phyloP scores from a whole-genome alignment of 148 eudicot species.

The Cornus kousa region DNA sequence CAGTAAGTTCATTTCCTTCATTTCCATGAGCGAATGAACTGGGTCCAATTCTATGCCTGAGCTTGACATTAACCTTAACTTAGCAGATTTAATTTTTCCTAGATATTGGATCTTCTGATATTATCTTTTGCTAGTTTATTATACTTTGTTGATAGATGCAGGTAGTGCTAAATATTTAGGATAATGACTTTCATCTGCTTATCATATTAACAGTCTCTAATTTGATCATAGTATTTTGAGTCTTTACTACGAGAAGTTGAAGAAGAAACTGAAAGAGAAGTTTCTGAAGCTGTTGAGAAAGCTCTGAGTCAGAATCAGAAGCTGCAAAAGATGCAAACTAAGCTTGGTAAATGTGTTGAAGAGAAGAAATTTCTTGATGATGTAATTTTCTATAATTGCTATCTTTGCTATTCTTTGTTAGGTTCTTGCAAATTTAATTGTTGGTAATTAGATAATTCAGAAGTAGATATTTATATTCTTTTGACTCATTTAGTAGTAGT shows the following conservation, averaged over 20 bases:
- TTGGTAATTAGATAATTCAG: background rate
- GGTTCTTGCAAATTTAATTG: background rate
- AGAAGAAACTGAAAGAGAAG: constrained; percentile 69
- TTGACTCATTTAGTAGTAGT: background rate
- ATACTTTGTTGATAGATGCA: background rate
- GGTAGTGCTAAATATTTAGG: background rate
- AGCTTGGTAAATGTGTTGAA: constrained; percentile 59
- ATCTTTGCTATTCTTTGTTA: constrained; percentile 1
- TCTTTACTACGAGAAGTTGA: constrained; percentile 68
- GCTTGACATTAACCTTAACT: background rate
- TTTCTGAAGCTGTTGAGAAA: constrained; percentile 56
- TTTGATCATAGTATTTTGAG: constrained; percentile 72
- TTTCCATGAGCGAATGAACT: background rate
- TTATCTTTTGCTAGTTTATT: background rate
- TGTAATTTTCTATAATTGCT: constrained; percentile 36
- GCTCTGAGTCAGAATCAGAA: constrained; percentile 50
- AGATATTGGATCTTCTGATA: background rate
- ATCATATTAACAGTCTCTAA: background rate
- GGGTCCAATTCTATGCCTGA: background rate
- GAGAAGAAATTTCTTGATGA: constrained; percentile 81
- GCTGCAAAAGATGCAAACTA: constrained; percentile 69
- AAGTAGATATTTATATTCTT: background rate
- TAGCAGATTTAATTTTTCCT: background rate
- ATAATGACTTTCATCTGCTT: constrained; percentile 9
- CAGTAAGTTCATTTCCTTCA: constrained; percentile 41